Conservation (phyloP, 179 eudicot genomes). For the Beta corolliflora region DNA sequence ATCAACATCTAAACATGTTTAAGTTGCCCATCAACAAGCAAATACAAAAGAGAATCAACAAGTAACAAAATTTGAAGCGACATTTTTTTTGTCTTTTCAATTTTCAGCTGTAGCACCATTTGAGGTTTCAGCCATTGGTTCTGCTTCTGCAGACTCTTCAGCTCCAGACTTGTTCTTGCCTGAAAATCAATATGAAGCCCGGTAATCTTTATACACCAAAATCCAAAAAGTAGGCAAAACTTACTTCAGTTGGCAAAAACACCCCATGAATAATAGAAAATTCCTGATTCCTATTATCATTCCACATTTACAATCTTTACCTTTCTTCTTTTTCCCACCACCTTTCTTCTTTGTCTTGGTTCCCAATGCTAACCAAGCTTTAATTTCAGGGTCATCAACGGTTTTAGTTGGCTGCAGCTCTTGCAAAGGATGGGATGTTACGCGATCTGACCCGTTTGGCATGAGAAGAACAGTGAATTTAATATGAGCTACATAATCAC, state of each 20-base stretch:
- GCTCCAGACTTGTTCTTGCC: conserved; percentile 58
- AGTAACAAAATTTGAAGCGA: conserved; percentile 30
- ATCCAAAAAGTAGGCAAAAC: background rate
- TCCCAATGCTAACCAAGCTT: conserved; percentile 86
- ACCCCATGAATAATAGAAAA: background rate
- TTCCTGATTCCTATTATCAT: background rate
- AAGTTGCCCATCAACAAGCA: conserved; percentile 29
- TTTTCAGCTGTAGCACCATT: conserved; percentile 41
- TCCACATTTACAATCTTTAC: conserved; percentile 26
- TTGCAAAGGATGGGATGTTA: conserved; percentile 82
- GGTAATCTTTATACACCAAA: background rate
- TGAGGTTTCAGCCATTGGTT: conserved; percentile 49
- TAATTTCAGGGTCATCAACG: conserved; percentile 86
- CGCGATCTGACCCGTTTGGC: conserved; percentile 98
- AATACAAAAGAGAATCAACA: conserved; percentile 30
- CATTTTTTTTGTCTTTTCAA: conserved; percentile 14
- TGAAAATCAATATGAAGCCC: conserved; percentile 12
- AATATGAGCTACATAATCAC: conserved; percentile 83
- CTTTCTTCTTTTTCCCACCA: conserved; percentile 99
- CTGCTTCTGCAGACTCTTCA: conserved; percentile 35
- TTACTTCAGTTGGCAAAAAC: background rate
- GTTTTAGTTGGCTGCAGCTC: conserved; percentile 83
- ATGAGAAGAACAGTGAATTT: conserved; percentile 93
- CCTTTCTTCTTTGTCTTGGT: conserved; percentile 94
- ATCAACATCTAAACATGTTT: conserved; percentile 31